phyloP scores from a whole-genome alignment of 306 rosid genomes.

The Oemleria cerasiformis region DNA sequence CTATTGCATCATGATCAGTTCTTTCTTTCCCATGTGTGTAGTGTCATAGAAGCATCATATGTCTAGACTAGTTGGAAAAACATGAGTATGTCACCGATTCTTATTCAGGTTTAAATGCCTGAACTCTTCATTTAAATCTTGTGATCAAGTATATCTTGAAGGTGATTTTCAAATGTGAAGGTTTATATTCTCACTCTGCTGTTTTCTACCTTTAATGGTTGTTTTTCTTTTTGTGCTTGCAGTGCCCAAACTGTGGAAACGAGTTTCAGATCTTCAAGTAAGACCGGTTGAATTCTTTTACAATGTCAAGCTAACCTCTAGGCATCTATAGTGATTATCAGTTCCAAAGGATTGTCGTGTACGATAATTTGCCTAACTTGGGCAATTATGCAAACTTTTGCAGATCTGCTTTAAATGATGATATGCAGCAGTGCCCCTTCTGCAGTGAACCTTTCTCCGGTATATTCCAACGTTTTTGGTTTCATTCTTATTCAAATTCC shows the following conservation, averaged over 20 bases:
- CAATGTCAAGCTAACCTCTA: conserved; percentile 14
- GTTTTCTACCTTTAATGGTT: conserved; percentile 15
- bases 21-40: neutral
- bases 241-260: conserved; percentile 97
- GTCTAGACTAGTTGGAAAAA: neutral
- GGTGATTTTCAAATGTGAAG: neutral
- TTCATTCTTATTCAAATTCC: conserved; percentile 2
- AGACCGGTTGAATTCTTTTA: conserved; percentile 28
- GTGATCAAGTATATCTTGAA: neutral
- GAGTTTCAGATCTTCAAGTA: conserved; percentile 96
- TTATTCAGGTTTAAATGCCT: neutral
- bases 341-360: conserved; percentile 2
- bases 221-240: conserved; percentile 35
- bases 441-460: conserved; percentile 95
- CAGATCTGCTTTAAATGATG: conserved; percentile 80
- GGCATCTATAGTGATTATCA: conserved; percentile 9
- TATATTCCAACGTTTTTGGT: conserved; percentile 20
- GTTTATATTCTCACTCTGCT: neutral
- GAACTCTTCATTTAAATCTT: conserved; percentile 1
- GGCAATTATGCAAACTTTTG: conserved; percentile 16
- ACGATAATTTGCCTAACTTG: neutral
- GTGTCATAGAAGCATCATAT: neutral
- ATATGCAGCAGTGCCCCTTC: conserved; percentile 82
- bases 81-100: neutral
- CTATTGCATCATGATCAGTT: neutral